Conservation (phyloP, 805 yeast species). For the Vanderwaltozyma verrucispora region DNA sequence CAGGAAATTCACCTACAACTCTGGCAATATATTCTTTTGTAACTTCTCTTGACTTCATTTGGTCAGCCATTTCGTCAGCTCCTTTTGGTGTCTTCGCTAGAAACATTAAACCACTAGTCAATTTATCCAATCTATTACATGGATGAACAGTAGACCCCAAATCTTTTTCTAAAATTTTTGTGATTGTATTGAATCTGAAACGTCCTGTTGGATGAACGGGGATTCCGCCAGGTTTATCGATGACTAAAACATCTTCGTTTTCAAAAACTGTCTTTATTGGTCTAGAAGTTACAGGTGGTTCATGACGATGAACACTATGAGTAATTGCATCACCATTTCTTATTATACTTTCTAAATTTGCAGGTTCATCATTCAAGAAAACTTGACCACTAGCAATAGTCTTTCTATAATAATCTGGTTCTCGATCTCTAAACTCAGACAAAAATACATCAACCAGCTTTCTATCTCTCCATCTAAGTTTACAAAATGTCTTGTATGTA, state of each 20-base stretch:
- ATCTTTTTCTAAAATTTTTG: constrained; percentile 68
- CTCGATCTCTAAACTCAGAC: constrained; percentile 75
- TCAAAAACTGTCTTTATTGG: constrained; percentile 60
- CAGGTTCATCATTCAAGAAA: constrained; percentile 54
- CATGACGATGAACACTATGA: constrained; percentile 80
- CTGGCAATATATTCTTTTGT: constrained; percentile 77
- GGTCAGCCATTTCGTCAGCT: constrained; percentile 66
- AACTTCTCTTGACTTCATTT: constrained; percentile 62
- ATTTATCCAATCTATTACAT: constrained; percentile 79
- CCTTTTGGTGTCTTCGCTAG: constrained; percentile 73
- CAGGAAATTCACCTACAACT: constrained; percentile 83
- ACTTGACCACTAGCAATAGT: constrained; percentile 58
- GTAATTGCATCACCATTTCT: constrained; percentile 74
- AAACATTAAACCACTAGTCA: constrained; percentile 91
- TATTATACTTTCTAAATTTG: constrained; percentile 53
- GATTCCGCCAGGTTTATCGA: constrained; percentile 89
- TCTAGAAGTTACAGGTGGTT: constrained; percentile 62
- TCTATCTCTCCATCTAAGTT: constrained; percentile 84
- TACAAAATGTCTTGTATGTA: constrained; percentile 87
- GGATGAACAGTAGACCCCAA: constrained; percentile 61
- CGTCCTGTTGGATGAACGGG: constrained; percentile 96
- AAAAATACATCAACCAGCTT: constrained; percentile 70
- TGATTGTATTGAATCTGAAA: constrained; percentile 62
- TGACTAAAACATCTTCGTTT: constrained; percentile 65
- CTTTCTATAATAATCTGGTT: constrained; percentile 51